phyloP scores from a whole-genome alignment of 768 basidiomycete genomes.

The Lyophyllum shimeji region DNA sequence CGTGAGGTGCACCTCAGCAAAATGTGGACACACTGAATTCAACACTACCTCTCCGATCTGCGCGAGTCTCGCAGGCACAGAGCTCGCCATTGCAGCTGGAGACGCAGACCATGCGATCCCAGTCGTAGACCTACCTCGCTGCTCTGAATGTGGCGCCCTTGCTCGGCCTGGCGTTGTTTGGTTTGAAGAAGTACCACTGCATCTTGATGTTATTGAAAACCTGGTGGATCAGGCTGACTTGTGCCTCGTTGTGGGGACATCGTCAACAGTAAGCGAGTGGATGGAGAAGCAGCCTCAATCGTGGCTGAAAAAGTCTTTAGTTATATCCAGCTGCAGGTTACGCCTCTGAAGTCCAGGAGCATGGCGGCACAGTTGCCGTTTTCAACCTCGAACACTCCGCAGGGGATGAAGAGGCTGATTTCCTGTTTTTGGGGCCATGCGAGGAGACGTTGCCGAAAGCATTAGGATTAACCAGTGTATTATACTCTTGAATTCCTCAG shows the following conservation, averaged over 20 bases:
- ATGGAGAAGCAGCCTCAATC: not conserved
- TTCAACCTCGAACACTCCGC: constrained; percentile 35
- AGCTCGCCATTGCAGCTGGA: constrained; percentile 32
- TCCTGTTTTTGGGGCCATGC: constrained; percentile 49
- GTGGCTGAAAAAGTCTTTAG: constrained; percentile 20
- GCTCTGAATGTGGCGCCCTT: constrained; percentile 40
- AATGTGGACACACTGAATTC: constrained; percentile 39
- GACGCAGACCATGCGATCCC: constrained; percentile 38
- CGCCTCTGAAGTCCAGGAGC: constrained; percentile 28
- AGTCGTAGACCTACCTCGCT: constrained; percentile 39
- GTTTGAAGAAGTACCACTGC: constrained; percentile 49
- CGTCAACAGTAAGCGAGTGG: not conserved
- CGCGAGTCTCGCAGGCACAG: constrained; percentile 42
- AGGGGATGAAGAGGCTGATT: constrained; percentile 45
- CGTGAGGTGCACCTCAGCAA: constrained; percentile 42
- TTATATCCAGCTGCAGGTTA: constrained; percentile 45
- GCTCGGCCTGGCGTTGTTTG: constrained; percentile 56
- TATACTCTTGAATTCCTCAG: not conserved
- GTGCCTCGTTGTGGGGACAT: constrained; percentile 55
- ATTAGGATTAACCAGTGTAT: constrained; percentile 24
- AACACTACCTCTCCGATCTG: constrained; percentile 46
- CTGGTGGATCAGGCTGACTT: constrained; percentile 48
- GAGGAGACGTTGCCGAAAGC: constrained; percentile 38
- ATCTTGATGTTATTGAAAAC: constrained; percentile 38
- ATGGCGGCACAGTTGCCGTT: constrained; percentile 40